Base-by-base conservation (phyloP, 345 rosid species). In the Punica granatum region DNA sequence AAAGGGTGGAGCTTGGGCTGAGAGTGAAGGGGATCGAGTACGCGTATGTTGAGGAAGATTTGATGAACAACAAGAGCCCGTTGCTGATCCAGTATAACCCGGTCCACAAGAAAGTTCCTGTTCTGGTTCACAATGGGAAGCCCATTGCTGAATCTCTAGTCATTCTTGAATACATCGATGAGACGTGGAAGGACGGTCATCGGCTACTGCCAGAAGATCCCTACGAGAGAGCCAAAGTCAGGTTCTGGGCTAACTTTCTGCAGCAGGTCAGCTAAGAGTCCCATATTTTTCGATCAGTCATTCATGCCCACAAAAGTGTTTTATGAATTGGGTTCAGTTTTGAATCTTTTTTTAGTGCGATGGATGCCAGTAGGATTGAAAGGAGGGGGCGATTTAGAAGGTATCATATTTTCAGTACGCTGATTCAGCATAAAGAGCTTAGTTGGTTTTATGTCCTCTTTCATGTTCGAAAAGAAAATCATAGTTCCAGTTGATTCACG, bases 91-190 rank as follows among this genome's bases (percentile, higher is more conserved):
- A 9, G 46, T 28, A 35, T 53, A 61, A 63, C 61, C 70, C 70
- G 1, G 70, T 54, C 36, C 33, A 64, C n/a, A 73, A 77, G 71
- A 75, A 77, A 69, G 73, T 83, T 11, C 84, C 86, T 28, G 73
- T 84, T 61, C 74, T 82, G 61, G 79, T 82, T 56, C 89, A 85
- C 70, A 75, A 75, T 60, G 83, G 79, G 35, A 80, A 80, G 60
- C 77, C 85, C 2, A 67, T 79, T 18, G 41, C 68, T 1, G 83
- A 81, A 48, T 83, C 84, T 6, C 30, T 37, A 43, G 58, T 76
- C 26, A 83, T 80, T 76, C 54, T 76, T 18, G 81, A 84, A 34
- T 81, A 79, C 66, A 79, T 79, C 15, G 79, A 84, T 35, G 83
- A 81, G 68, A 71, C 72, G 2, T 84, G 83, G 82, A 65, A 46